Percentiles rank a stretch among this genome's conserved stretches.
phyloP scores from a whole-genome alignment of 805 yeast species.

The Starmerella gropengiesseri region DNA sequence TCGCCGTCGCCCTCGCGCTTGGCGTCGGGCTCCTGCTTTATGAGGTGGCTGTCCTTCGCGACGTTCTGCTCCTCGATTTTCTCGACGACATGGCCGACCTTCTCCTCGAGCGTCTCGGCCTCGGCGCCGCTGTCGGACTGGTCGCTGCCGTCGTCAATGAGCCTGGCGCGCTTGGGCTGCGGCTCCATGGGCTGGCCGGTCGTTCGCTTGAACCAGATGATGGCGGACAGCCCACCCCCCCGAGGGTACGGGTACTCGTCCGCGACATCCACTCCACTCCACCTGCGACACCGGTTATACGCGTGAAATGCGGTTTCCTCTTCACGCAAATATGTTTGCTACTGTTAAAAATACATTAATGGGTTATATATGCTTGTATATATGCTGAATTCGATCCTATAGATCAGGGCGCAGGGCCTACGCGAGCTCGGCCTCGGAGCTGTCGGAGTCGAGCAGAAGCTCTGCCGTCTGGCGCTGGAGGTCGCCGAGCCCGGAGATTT shows the following conservation, averaged over 20 bases:
- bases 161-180: constrained; percentile 18
- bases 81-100: constrained; percentile 25
- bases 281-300: too few relatives aligned
- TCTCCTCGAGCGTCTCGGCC: constrained; percentile 25
- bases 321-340: too few relatives aligned
- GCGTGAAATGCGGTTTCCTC: too few relatives aligned
- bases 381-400: too few relatives aligned
- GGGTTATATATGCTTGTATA: too few relatives aligned
- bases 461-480: constrained; percentile 63
- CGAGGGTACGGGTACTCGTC: too few relatives aligned
- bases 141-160: constrained; percentile 20
- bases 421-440: constrained; percentile 9
- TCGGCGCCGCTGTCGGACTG: constrained; percentile 19
- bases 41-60: constrained; percentile 19
- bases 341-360: too few relatives aligned
- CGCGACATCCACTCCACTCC: too few relatives aligned
- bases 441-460: constrained; percentile 32
- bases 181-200: constrained; percentile 11
- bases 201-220: background rate
- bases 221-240: too few relatives aligned
- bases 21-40: constrained; percentile 18
- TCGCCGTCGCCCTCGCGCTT: constrained; percentile 19
- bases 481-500: constrained; percentile 63
- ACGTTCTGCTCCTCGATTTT: constrained; percentile 27
- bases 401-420: too few relatives aligned